A percentile compares a stretch with the other conserved stretches of the same genome.
These are phyloP conservation scores for Hemisphaericaspora xylanilytica DNA, from an alignment of 1,139 yeast species.

Conservation along the genomic window DNA sequence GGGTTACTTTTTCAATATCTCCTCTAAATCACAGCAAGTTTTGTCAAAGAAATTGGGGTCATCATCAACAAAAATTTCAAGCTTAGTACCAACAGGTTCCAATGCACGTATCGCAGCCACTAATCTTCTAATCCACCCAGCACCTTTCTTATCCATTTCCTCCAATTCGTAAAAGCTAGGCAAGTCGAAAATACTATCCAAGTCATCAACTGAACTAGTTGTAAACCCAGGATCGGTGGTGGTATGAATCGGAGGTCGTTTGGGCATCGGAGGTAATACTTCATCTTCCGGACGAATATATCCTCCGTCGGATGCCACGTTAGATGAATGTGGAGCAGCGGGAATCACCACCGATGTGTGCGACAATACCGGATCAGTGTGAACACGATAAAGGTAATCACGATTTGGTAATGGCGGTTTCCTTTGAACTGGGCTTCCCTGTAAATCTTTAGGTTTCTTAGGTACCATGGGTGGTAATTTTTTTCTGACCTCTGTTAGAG, in stretches of 20 bases:
- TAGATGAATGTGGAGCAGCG: constrained; percentile 18
- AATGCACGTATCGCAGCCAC: constrained; percentile 35
- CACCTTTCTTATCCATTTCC: constrained; percentile 46
- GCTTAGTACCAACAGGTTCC: constrained; percentile 36
- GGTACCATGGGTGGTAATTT: constrained; percentile 42
- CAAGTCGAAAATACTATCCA: constrained; percentile 12
- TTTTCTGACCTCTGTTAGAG: too few species aligned
- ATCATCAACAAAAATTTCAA: constrained; percentile 38
- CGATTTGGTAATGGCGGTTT: constrained; percentile 26
- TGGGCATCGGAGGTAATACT: constrained; percentile 14
- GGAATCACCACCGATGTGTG: neutral
- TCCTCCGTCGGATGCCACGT: constrained; percentile 15
- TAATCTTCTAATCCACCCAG: constrained; percentile 48
- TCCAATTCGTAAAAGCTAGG: constrained; percentile 25
- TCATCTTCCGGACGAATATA: constrained; percentile 10
- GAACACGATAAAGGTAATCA: constrained; percentile 3
- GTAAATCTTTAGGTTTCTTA: constrained; percentile 34
- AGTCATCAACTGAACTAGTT: constrained; percentile 7
- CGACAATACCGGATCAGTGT: constrained; percentile 7
- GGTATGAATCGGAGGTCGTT: constrained; percentile 6
- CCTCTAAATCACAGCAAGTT: constrained; percentile 12
- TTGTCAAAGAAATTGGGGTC: constrained; percentile 33
- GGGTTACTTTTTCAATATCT: constrained; percentile 6
- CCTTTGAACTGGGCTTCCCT: constrained; percentile 22
- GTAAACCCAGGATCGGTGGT: neutral